Conservation (phyloP, 345 rosid species). For the Eucalyptus viminalis region DNA sequence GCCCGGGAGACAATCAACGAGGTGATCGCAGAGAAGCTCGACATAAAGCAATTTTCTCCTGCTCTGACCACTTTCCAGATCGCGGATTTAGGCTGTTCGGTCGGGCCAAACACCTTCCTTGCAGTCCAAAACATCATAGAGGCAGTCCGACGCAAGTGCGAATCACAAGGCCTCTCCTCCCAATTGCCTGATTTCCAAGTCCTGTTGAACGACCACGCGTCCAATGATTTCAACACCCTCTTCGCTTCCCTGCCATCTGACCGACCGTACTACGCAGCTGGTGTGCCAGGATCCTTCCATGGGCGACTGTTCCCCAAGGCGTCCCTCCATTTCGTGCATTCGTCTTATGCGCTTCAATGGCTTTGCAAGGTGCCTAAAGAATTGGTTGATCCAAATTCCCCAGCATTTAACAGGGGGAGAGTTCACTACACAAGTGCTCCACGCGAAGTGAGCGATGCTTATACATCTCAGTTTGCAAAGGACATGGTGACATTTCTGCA, state of each 20-base stretch:
- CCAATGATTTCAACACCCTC: slow-evolving; percentile 40
- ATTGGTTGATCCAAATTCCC: slow-evolving; percentile 3
- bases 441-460: slow-evolving; percentile 11
- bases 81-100: slow-evolving; percentile 51
- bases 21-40: slow-evolving; percentile 24
- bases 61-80: slow-evolving; percentile 2
- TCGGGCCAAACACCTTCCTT: slow-evolving; percentile 46
- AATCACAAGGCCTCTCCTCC: background rate
- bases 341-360: slow-evolving; percentile 33
- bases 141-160: slow-evolving; percentile 17
- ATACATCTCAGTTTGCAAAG: slow-evolving; percentile 10
- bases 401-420: slow-evolving; percentile 24
- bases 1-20: slow-evolving; percentile 18
- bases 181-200: slow-evolving; percentile 13
- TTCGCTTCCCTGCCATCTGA: slow-evolving; percentile 9
- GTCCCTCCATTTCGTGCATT: slow-evolving; percentile 22
- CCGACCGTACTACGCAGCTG: background rate
- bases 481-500: slow-evolving; percentile 16
- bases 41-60: background rate
- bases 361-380: slow-evolving; percentile 19
- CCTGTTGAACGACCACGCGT: slow-evolving; percentile 14
- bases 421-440: slow-evolving; percentile 25
- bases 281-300: slow-evolving; percentile 23
- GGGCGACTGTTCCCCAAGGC: slow-evolving; percentile 21
- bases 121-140: slow-evolving; percentile 30